Base-by-base conservation (phyloP, 768 basidiomycete genomes). In the Amanita molliuscula region DNA sequence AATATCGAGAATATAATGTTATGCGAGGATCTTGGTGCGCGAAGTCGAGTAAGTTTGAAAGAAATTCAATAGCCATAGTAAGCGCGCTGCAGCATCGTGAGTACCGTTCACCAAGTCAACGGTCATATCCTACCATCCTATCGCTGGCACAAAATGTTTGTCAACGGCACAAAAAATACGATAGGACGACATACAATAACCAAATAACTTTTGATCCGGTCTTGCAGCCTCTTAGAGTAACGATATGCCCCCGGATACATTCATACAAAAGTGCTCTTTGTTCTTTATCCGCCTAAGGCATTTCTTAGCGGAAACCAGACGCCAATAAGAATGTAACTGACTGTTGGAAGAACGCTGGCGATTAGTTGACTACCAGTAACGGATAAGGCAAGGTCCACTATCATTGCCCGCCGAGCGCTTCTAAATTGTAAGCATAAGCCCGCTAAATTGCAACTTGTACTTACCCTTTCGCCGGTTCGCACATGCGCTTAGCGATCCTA, bases 121-220 rank as follows among this genome's bases (percentile, higher is more conserved):
- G 21, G n/a, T 21, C 21, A 50, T 26, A 11, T 46, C 51, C 54
- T 49, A 67, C 71, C 71, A 73, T 73, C 41, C 71, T 65, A 58
- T 73, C 71, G 51, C 71, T 72, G 33, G 16, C 13, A 47, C 40
- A 8, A 8, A 29, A 21, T 15, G 8, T 35, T 25, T 25, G 42
- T 43, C 36, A 56, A 37, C 41, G 33, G 9, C 52, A 23, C 36
- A 47, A 33, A 20, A 26, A 6, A 49, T 25, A 35, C 20, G 16
- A 35, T 21, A 23, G n/a, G 50, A 20, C 8, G 23, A 70, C 70
- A 47, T 60, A 77, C 73, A 92, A 92, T 44, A 92, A 73, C 89
- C 89, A 92, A 60, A 91, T 91, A 59, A 91, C 87, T 61, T 89
- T 90, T 1, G 88, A 90, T 23, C 89, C 89, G 1, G 89, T 89